These are phyloP conservation scores for Amylostereum chailletii DNA, from an alignment of 1,284 basidiomycete species.

Conservation along the genomic window DNA sequence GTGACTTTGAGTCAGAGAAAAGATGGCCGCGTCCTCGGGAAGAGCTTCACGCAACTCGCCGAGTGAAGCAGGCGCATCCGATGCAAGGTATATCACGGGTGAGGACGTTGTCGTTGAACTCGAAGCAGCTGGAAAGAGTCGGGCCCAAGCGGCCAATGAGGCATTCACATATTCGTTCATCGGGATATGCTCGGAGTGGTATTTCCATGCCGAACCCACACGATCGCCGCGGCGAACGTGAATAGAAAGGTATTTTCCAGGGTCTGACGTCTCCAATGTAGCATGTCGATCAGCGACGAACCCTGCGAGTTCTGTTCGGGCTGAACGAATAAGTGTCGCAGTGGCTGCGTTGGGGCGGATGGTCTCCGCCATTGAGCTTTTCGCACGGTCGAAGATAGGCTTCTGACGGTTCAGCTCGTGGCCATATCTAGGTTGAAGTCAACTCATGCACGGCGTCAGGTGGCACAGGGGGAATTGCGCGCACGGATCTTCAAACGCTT, in stretches of 20 bases:
- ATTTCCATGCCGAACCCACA: constrained; percentile 34
- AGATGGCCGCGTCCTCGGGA: constrained; percentile 27
- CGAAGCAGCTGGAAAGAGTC: neutral
- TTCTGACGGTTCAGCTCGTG: constrained; percentile 45
- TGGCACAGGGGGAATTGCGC: constrained; percentile 15
- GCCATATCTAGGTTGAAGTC: constrained; percentile 32
- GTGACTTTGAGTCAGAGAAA: constrained; percentile 35
- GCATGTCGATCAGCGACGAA: constrained; percentile 15
- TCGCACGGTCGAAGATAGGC: constrained; percentile 41
- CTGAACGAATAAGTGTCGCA: constrained; percentile 36
- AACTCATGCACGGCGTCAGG: neutral
- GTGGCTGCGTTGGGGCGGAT: constrained; percentile 46
- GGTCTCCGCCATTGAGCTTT: constrained; percentile 36
- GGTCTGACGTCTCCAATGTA: neutral
- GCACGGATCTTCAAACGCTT: constrained; percentile 56
- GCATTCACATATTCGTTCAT: constrained; percentile 37
- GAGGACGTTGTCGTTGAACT: neutral
- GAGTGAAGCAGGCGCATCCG: constrained; percentile 42
- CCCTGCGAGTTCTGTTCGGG: constrained; percentile 35
- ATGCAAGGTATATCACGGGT: constrained; percentile 44
- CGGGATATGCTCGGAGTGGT: constrained; percentile 39
- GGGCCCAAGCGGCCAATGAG: constrained; percentile 26
- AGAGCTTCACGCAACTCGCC: constrained; percentile 34
- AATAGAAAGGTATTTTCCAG: constrained; percentile 34
- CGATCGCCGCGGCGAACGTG: constrained; percentile 58